Percentiles rank a stretch among this genome's conserved stretches.
Evolutionary conservation across 2,329 filamentous ascomycete species (phyloP).

Genomic region (Fusarium domesticum): DNA sequence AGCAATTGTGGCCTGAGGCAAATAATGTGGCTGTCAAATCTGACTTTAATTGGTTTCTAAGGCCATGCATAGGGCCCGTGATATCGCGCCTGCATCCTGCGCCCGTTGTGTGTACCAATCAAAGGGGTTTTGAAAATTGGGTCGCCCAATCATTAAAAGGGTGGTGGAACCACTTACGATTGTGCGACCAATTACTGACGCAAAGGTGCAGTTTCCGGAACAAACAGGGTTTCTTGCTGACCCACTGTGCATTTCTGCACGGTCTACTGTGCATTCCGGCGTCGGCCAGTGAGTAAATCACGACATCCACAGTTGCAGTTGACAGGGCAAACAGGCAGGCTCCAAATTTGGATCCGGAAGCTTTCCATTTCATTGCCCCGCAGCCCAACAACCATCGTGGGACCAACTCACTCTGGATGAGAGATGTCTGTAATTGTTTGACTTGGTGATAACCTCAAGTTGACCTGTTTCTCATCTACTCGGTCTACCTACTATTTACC

Average conservation of each 20-base stretch:
- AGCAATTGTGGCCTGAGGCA: slow-evolving; percentile 26
- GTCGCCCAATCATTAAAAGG: neutral
- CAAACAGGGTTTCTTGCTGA: slow-evolving; percentile 4
- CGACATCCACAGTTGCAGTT: no score
- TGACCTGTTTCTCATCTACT: no score
- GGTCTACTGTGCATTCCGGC: neutral
- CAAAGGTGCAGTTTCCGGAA: neutral
- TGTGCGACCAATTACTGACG: slow-evolving; percentile 5
- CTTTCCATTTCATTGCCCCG: neutral
- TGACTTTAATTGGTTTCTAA: slow-evolving; percentile 17
- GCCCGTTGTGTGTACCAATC: slow-evolving; percentile 21
- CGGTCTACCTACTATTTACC: neutral
- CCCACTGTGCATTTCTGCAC: slow-evolving; percentile 1
- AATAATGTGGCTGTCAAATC: neutral
- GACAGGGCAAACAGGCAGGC: no score
- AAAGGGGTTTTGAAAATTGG: neutral
- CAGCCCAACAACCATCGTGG: neutral
- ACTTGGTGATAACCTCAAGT: neutral
- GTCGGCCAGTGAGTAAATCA: neutral
- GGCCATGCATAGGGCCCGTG: slow-evolving; percentile 13
- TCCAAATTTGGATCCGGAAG: no score
- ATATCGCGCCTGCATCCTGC: slow-evolving; percentile 24
- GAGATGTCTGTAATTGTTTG: neutral
- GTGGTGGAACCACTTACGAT: slow-evolving; percentile 1
- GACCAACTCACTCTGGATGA: neutral